phyloP scores from a whole-genome alignment of 108 stramenopile species.

The Nannochloropsis granulata region DNA sequence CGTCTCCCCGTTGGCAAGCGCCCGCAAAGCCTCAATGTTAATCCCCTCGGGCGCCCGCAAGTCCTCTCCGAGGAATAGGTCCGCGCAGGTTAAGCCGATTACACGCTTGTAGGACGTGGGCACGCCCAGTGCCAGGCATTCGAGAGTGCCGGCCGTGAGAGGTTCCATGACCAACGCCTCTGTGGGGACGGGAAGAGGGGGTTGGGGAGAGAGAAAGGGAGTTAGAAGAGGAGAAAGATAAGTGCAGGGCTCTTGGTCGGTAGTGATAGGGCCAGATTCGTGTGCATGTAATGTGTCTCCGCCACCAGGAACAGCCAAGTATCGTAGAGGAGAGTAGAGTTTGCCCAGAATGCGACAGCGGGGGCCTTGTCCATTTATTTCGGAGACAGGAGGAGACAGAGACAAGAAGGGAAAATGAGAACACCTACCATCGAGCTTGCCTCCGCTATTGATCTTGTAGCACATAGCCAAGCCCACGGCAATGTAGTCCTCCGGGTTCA shows the following conservation, averaged over 20 bases:
- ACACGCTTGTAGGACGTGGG: constrained; percentile 29
- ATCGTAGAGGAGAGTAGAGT: background rate
- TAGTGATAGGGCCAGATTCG: too few species aligned
- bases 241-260: background rate
- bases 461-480: constrained; percentile 27
- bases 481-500: constrained; percentile 25
- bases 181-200: background rate
- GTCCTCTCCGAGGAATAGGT: constrained; percentile 12
- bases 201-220: background rate
- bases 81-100: constrained; percentile 11
- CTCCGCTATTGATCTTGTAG: constrained; percentile 19
- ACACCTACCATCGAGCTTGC: constrained; percentile 24
- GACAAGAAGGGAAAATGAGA: background rate
- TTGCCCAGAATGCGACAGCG: background rate
- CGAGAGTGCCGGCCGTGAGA: constrained; percentile 30
- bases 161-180: constrained; percentile 33
- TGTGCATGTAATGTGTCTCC: too few species aligned
- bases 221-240: background rate
- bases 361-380: background rate
- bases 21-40: constrained; percentile 7
- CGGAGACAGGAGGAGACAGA: background rate
- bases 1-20: background rate
- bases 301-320: too few species aligned
- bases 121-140: constrained; percentile 26
- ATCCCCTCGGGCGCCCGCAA: constrained; percentile 11